Base-by-base conservation (phyloP, 495 filamentous ascomycete species). In the Penicillium manginii region DNA sequence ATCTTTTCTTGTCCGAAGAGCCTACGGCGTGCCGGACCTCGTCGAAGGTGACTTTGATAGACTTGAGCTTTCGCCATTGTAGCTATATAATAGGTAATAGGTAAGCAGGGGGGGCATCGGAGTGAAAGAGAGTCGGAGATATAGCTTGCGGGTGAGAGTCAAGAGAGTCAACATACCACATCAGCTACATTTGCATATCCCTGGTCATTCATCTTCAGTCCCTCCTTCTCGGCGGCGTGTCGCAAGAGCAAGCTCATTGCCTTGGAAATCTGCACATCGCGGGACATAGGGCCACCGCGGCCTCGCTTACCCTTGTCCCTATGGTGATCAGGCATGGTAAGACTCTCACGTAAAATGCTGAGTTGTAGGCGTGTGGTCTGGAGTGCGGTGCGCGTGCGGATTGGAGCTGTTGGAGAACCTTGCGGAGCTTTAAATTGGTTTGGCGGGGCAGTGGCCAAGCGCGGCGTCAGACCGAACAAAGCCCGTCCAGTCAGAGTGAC, bases 1-100 rank as follows among this genome's bases (percentile, higher is more conserved):
- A 98, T 18, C 94, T 91, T 71, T 98, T 89, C 71, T 98, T 98
- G 67, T 94, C 91, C 61, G 90, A 93, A 19, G 80, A 80, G 9
- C 74, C 71, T 40, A 97, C 93, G 35, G 89, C 81, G n/a, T 76
- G 55, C 32, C 80, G 69, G 67, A 98, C 84, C 63, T 96, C 93
- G 11, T 79, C 66, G 67, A 97, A 84, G 14, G 88, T 89, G 12
- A 88, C 82, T 51, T 88, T 75, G 4, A 96, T 78, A 6, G 83
- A 84, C 57, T 83, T 84, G 54, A 96, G 75, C 58, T 85, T 87
- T 47, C 78, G 82, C 81, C 86, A 92, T 72, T 79, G 73, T 51
- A 97, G 82, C 87, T 93, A 53, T 14, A 19, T 12, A 10, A 35
- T 10, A 57, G 48, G 4, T 21, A 45, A 31, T 17, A 15, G 15